phyloP scores from a whole-genome alignment of 2,329 filamentous ascomycete species.

The Zelopaecilomyces penicillatus region DNA sequence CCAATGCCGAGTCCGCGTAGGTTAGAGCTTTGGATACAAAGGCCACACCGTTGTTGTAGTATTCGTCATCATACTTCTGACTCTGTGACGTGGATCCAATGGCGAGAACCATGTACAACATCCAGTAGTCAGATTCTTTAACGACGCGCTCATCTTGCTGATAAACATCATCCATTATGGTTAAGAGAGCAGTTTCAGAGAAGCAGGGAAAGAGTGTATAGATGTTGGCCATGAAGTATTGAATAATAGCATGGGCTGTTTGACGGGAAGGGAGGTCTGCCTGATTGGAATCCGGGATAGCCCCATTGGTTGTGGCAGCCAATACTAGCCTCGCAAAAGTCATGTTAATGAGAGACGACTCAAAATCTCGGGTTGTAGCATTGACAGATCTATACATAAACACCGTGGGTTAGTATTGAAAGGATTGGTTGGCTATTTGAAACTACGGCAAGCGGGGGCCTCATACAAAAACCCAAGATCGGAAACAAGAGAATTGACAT shows the following conservation, averaged over 20 bases:
- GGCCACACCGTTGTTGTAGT: conserved; percentile 48
- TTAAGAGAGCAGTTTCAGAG: conserved; percentile 68
- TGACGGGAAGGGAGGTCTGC: conserved; percentile 63
- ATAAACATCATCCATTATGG: conserved; percentile 75
- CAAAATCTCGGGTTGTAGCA: conserved; percentile 88
- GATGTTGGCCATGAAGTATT: conserved; percentile 79
- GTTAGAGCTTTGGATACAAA: conserved; percentile 59
- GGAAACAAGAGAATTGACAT: conserved; percentile 85
- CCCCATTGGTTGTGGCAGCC: conserved; percentile 69
- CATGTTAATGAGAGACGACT: conserved; percentile 79
- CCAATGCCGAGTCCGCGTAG: conserved; percentile 73
- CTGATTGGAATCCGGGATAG: conserved; percentile 54
- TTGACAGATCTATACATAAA: conserved; percentile 64
- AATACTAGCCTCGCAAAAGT: conserved; percentile 85
- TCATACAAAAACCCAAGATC: conserved; percentile 85
- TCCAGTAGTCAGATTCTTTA: conserved; percentile 69
- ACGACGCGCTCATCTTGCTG: conserved; percentile 56
- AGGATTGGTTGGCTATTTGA: background rate
- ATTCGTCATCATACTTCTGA: conserved; percentile 55
- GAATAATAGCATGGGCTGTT: conserved; percentile 58
- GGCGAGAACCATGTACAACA: conserved; percentile 81
- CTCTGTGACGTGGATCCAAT: conserved; percentile 71
- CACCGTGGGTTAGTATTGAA: background rate
- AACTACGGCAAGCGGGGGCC: background rate
- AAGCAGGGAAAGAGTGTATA: conserved; percentile 77